Percentiles rank a stretch among this genome's conserved stretches.
Conservation (phyloP, 345 rosid genomes). For the Brassica nigra region DNA sequence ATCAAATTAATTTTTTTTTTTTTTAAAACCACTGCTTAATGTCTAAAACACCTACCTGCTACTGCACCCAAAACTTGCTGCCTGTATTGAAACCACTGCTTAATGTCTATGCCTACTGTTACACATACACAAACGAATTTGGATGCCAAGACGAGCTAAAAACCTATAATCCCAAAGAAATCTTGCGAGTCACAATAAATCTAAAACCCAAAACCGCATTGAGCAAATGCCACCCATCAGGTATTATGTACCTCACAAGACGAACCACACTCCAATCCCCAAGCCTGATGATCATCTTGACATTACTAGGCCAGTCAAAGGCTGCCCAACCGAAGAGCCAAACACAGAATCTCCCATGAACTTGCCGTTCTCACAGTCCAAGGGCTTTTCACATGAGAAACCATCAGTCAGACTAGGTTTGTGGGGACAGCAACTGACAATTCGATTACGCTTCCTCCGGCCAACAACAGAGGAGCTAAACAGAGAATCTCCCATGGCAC, state of each 20-base stretch:
- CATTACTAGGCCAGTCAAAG: conserved; percentile 64
- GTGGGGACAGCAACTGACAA: conserved; percentile 38
- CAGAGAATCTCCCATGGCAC: conserved; percentile 51
- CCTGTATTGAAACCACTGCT: conserved; percentile 33
- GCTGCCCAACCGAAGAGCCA: conserved; percentile 50
- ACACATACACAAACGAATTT: conserved; percentile 34
- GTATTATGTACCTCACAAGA: conserved; percentile 25
- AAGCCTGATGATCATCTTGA: conserved; percentile 53
- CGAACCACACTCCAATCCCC: conserved; percentile 3
- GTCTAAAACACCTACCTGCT: conserved; percentile 35
- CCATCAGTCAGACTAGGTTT: conserved; percentile 34
- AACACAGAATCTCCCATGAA: conserved; percentile 56
- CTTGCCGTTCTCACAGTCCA: conserved; percentile 76
- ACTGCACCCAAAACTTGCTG: conserved; percentile 54
- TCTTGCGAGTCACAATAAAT: conserved; percentile 28
- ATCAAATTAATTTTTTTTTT: neutral
- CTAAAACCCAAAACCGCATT: conserved; percentile 35
- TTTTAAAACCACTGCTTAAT: neutral
- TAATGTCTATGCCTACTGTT: conserved; percentile 25
- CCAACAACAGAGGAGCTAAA: conserved; percentile 40
- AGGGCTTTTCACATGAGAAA: conserved; percentile 26
- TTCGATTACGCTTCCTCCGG: conserved; percentile 57
- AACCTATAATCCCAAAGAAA: conserved; percentile 20
- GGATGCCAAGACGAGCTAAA: conserved; percentile 38
- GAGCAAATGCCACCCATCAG: conserved; percentile 26